phyloP scores from a whole-genome alignment of 352 stramenopile genomes.

The Phytophthora cajani region DNA sequence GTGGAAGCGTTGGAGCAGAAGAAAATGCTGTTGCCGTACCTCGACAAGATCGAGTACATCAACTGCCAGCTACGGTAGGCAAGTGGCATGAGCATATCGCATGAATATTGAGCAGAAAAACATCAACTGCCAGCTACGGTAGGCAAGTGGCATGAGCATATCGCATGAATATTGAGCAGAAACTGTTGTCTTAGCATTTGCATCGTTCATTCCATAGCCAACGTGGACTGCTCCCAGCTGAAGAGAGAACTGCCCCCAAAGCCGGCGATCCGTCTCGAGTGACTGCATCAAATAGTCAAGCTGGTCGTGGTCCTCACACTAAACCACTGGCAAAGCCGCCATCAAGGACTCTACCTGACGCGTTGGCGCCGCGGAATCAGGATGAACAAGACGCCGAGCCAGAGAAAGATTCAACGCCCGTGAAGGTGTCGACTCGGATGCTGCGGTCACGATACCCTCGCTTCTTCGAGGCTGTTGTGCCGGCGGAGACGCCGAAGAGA shows the following conservation, averaged over 20 bases:
- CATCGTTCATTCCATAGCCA: conserved; percentile 27
- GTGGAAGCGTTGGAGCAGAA: conserved; percentile 73
- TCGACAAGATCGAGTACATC: conserved; percentile 91
- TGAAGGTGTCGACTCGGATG: conserved; percentile 35
- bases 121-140: conserved; percentile 82
- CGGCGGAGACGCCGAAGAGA: background rate
- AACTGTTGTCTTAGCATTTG: background rate
- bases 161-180: background rate
- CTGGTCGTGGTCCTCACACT: background rate
- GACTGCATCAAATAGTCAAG: conserved; percentile 1
- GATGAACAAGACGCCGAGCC: conserved; percentile 24
- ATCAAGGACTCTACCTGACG: conserved; percentile 8
- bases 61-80: conserved; percentile 74
- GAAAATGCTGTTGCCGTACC: conserved; percentile 83
- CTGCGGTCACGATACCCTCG: conserved; percentile 59
- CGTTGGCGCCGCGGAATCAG: conserved; percentile 27
- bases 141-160: conserved; percentile 11
- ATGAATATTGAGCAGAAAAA: conserved; percentile 14
- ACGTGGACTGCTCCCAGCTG: conserved; percentile 50
- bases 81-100: conserved; percentile 1
- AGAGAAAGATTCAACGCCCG: background rate
- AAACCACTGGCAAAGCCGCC: conserved; percentile 18
- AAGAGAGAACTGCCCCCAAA: conserved; percentile 13
- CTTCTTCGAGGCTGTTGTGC: conserved; percentile 51
- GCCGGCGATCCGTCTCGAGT: conserved; percentile 2